Evolutionary conservation across 345 rosid genomes (phyloP), one percentile per base, ranked within the genome.

Genomic region (Excoecaria agallocha): DNA sequence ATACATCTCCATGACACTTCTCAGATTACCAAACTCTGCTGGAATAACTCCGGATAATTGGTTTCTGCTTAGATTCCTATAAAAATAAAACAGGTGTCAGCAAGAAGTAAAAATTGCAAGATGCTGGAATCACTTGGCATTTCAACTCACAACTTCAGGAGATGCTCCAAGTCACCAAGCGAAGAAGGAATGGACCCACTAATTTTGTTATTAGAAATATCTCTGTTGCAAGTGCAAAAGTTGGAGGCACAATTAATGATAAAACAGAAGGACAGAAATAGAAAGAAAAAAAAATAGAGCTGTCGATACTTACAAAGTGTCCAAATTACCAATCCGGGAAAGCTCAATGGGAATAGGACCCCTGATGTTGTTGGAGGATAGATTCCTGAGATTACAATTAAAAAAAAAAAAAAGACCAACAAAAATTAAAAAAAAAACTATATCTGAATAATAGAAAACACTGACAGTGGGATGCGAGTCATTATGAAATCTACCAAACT

Each of bases 101-200:
- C 3, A 70, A 20, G 49, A 62, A 59, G 12, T 43, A 54, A 69
- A 38, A 19, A 2, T 11, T 69, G 66, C 24, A 37, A 68, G 60
- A 72, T 39, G 65, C 55, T 72, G 49, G 19, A 69, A 52, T 60
- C 12, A 74, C 61, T 75, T 19, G 50, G 49, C 25, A 50, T 75
- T 6, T 58, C 69, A 68, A 80, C 93, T 87, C 68, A 95, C 99
- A 95, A 82, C 88, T 91, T 93, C 39, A 91, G 85, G 74, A 95
- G 94, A 82, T 95, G 99, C 80, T 95, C 99, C 82, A 95, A 84
- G 82, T 93, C 98, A 73, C 99, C 98, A 20, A 95, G 87, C 41
- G 99, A 85, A 79, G 97, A 82, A 76, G 99, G 99, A 68, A 95
- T 91, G 46, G 77, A 82, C 57, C 98, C 99, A 77, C 70, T 85